phyloP scores from a whole-genome alignment of 805 yeast genomes.

The Hanseniaspora lindneri region DNA sequence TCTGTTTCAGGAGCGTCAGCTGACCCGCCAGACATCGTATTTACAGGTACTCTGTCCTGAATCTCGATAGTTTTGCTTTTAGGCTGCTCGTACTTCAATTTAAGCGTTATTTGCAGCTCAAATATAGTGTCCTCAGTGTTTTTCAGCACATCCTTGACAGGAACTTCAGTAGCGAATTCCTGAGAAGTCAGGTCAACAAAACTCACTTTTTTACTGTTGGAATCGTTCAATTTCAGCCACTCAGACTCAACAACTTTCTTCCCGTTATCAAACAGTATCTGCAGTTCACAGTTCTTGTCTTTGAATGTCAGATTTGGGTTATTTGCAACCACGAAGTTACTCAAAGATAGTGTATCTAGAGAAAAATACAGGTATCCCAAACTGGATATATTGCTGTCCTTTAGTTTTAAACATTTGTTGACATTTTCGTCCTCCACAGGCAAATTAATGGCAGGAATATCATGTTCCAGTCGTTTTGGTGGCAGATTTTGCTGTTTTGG shows the following conservation, averaged over 20 bases:
- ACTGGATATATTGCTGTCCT: not conserved
- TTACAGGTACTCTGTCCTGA: conserved; percentile 42
- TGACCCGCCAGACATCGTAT: conserved; percentile 31
- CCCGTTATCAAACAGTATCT: conserved; percentile 51
- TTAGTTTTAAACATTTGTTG: conserved; percentile 4
- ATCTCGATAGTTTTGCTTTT: conserved; percentile 47
- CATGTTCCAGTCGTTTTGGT: too few relatives aligned
- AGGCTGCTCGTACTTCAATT: conserved; percentile 43
- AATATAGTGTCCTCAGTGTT: conserved; percentile 29
- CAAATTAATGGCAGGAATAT: not conserved
- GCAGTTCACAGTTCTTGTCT: not conserved
- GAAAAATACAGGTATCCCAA: conserved; percentile 8
- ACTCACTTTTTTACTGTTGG: conserved; percentile 23
- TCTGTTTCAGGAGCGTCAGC: conserved; percentile 31
- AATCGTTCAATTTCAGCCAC: conserved; percentile 28
- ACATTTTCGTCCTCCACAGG: not conserved
- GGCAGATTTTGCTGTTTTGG: not conserved
- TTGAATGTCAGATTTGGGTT: not conserved
- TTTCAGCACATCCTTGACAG: conserved; percentile 33
- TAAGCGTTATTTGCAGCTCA: conserved; percentile 61
- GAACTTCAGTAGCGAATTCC: conserved; percentile 60
- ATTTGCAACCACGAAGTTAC: not conserved
- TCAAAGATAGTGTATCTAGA: conserved; percentile 2
- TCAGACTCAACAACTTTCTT: conserved; percentile 64
- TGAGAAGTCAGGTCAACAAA: conserved; percentile 35